Conservation (phyloP, 495 filamentous ascomycete genomes). For the Paragyromitra xinjiangensis region DNA sequence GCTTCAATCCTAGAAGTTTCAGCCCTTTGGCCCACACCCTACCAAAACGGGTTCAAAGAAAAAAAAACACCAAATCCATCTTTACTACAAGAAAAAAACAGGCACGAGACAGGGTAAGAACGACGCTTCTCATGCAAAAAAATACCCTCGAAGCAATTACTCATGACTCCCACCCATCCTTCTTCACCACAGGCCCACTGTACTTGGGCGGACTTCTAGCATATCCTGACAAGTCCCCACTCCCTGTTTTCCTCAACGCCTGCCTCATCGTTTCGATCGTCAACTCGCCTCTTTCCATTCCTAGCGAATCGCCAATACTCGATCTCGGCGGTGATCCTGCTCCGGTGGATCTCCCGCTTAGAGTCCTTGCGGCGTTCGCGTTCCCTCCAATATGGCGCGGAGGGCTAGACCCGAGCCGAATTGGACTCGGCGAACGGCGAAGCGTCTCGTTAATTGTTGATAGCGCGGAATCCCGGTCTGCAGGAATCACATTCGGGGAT, state of each 20-base stretch:
- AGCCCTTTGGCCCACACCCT: slow-evolving; percentile 24
- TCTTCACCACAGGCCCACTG: slow-evolving; percentile 7
- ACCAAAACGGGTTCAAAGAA: slow-evolving; percentile 15
- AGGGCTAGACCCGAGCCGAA: slow-evolving; percentile 61
- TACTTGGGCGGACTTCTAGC: slow-evolving; percentile 37
- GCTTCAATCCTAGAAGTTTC: slow-evolving; percentile 25
- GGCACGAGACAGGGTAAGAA: slow-evolving; percentile 22
- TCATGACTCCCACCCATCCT: slow-evolving; percentile 14
- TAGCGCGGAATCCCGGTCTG: slow-evolving; percentile 45
- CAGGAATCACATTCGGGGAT: slow-evolving; percentile 65
- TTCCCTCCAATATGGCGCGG: slow-evolving; percentile 54
- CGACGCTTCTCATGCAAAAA: slow-evolving; percentile 5
- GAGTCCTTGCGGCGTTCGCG: slow-evolving; percentile 49
- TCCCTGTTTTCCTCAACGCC: slow-evolving; percentile 80
- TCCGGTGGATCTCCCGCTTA: slow-evolving; percentile 41
- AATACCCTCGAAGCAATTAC: slow-evolving; percentile 12
- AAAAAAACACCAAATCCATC: slow-evolving; percentile 35
- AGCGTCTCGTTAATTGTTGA: slow-evolving; percentile 54
- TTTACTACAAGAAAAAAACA: slow-evolving; percentile 25
- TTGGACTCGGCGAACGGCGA: slow-evolving; percentile 56
- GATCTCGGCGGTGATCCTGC: slow-evolving; percentile 50
- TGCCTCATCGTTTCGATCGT: slow-evolving; percentile 91
- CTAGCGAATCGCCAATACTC: slow-evolving; percentile 48
- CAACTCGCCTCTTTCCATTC: slow-evolving; percentile 69
- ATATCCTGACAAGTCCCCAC: slow-evolving; percentile 70